These are phyloP conservation scores for Fusarium zealandicum DNA, from an alignment of 2,329 filamentous ascomycete species.

Conservation along the genomic window DNA sequence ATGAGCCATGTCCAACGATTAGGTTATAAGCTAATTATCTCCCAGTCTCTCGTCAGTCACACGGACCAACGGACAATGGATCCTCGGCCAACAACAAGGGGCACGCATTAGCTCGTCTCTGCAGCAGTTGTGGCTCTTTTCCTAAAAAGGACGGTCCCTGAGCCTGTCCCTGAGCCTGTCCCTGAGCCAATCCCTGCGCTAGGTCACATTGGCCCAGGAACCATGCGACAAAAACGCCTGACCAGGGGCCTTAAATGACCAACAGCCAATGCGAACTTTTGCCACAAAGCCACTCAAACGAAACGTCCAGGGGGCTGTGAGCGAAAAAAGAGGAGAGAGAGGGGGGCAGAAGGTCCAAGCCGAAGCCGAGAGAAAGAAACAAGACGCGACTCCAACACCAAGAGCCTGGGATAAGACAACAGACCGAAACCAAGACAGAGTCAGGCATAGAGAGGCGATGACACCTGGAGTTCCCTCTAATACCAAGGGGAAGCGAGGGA, in stretches of 20 bases:
- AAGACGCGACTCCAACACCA: conserved; percentile 7
- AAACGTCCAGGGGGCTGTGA: conserved; percentile 20
- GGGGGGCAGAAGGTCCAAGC: conserved; percentile 3
- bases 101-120: conserved; percentile 18
- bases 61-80: conserved; percentile 1
- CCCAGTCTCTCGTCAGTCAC: too few species aligned
- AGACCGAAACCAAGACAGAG: conserved; percentile 22
- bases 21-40: neutral
- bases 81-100: conserved; percentile 19
- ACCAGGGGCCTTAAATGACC: conserved; percentile 21
- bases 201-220: conserved; percentile 39
- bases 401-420: conserved; percentile 17
- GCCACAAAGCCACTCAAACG: conserved; percentile 25
- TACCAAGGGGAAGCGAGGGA: conserved; percentile 5
- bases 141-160: conserved; percentile 15
- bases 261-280: conserved; percentile 19
- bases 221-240: conserved; percentile 21
- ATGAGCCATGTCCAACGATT: neutral
- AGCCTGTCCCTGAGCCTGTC: conserved; percentile 19
- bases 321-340: neutral
- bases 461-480: conserved; percentile 8
- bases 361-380: neutral
- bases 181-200: conserved; percentile 21
- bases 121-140: conserved; percentile 36
- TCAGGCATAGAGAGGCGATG: neutral